Evolutionary conservation across 768 basidiomycete genomes (phyloP), one percentile per base, ranked within the genome.

Genomic region (Glaciozyma martinii): DNA sequence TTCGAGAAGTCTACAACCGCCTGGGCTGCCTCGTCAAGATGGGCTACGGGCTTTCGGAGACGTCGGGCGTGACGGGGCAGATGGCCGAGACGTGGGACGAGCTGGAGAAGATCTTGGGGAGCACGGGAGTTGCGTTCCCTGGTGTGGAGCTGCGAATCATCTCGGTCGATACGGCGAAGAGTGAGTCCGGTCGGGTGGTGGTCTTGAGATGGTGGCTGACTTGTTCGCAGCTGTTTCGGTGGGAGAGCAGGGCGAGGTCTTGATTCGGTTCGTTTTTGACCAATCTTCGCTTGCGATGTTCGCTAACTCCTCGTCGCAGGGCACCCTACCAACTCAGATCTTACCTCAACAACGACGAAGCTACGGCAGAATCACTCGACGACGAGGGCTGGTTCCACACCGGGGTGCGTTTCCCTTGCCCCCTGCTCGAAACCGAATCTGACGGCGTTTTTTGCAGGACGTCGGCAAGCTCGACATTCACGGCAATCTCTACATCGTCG

Each of bases 41-140:
- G 56, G 74, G 74, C 23, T 75, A 75, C 57, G 74, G 74, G 13
- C 30, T 71, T 18, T 62, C 61, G 25, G 74, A 75, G 66, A 72
- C 72, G 4, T 71, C 65, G 25, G 69, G 68, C 15, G 62, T 55
- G 29, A 70, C 72, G 0, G 61, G 65, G 23, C 69, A 67, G 49
- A 65, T 65, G 29, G 60, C 59, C 30, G 61, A 67, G 52, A 66
- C 49, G 13, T 74, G 72, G 72, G 58, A 64, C n/a, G 61, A 63
- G 42, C 62, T 72, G 13, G 52, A 72, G 55, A 19, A 40, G 19
- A 60, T 71, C 37, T 59, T 73, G 49, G 73, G 72, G 10, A 61
- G 50, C 21, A 67, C 67, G 12, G 72, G 72, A 0, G 25, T 46
- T 5, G 56, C 67, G 8, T 69, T 64, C 44, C 62, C 58, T 3